Conservation (phyloP, 768 basidiomycete genomes). For the Amanita rubescens region DNA sequence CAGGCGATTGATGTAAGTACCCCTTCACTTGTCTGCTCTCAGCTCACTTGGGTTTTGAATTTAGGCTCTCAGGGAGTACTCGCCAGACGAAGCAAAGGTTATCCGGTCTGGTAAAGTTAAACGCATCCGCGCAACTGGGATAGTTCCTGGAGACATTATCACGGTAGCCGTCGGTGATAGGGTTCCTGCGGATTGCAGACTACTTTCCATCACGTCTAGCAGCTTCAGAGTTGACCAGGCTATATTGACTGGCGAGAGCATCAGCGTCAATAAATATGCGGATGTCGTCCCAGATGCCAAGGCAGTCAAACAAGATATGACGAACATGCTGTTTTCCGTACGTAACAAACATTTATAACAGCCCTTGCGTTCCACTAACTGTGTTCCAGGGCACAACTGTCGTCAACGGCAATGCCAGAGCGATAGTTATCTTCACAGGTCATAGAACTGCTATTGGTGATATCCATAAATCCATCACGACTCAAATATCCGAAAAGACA, state of each 20-base stretch:
- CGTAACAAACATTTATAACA: slow-evolving; percentile 15
- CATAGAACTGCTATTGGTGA: slow-evolving; percentile 88
- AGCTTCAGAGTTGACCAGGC: slow-evolving; percentile 96
- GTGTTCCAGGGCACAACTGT: slow-evolving; percentile 79
- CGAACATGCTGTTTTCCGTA: slow-evolving; percentile 91
- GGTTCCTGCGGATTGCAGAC: slow-evolving; percentile 89
- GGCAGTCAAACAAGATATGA: slow-evolving; percentile 98
- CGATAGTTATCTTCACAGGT: slow-evolving; percentile 85
- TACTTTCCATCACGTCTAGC: slow-evolving; percentile 85
- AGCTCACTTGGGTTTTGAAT: slow-evolving; percentile 7
- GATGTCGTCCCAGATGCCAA: slow-evolving; percentile 59
- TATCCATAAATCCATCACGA: slow-evolving; percentile 93
- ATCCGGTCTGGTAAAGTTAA: slow-evolving; percentile 61
- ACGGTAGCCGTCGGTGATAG: slow-evolving; percentile 90
- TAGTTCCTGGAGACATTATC: slow-evolving; percentile 94
- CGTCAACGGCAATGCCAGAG: slow-evolving; percentile 85
- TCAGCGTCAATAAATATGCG: slow-evolving; percentile 76
- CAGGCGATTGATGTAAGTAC: slow-evolving; percentile 89
- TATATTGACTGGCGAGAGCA: slow-evolving; percentile 91
- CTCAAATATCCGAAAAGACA: slow-evolving; percentile 92
- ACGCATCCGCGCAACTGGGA: slow-evolving; percentile 77
- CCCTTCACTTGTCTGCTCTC: not conserved
- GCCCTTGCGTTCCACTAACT: slow-evolving; percentile 1
- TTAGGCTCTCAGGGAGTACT: slow-evolving; percentile 94
- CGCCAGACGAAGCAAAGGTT: slow-evolving; percentile 93